Evolutionary conservation across 768 basidiomycete genomes (phyloP).

Genomic region (Grammothele lineata): DNA sequence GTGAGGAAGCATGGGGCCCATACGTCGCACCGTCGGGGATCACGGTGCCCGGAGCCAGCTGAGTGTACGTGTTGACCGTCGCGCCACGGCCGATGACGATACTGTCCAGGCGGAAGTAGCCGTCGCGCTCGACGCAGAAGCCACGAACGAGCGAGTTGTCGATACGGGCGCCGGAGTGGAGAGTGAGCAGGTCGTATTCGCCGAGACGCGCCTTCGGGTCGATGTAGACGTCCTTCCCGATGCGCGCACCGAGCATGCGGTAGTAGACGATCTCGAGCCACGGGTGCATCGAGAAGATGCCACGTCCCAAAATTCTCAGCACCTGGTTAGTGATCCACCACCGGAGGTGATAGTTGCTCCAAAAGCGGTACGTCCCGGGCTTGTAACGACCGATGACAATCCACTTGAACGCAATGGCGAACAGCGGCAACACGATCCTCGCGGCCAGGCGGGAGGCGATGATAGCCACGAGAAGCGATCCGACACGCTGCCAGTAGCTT

Average conservation of each 20-base stretch:
- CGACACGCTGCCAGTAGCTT: conserved; percentile 33
- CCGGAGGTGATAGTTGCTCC: conserved; percentile 37
- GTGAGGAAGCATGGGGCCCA: conserved; percentile 44
- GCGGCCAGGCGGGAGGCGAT: conserved; percentile 30
- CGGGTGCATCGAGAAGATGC: conserved; percentile 39
- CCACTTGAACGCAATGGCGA: conserved; percentile 45
- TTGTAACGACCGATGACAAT: conserved; percentile 40
- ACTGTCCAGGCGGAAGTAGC: conserved; percentile 37
- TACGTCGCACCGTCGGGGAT: conserved; percentile 37
- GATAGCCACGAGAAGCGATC: conserved; percentile 32
- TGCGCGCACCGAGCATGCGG: conserved; percentile 41
- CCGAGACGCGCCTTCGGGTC: conserved; percentile 34
- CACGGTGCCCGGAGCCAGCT: conserved; percentile 37
- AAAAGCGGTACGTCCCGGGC: conserved; percentile 20
- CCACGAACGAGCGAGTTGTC: conserved; percentile 38
- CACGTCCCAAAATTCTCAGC: conserved; percentile 37
- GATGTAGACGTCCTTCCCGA: conserved; percentile 40
- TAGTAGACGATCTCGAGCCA: conserved; percentile 37
- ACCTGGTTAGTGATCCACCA: conserved; percentile 44
- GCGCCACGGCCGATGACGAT: conserved; percentile 37
- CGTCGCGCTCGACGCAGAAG: conserved; percentile 44
- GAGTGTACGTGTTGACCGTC: conserved; percentile 41
- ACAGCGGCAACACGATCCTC: conserved; percentile 35
- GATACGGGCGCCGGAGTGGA: conserved; percentile 40
- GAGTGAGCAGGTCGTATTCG: conserved; percentile 41